Conservation (phyloP, 495 filamentous ascomycete genomes). For the Bryoglossum gracile region DNA sequence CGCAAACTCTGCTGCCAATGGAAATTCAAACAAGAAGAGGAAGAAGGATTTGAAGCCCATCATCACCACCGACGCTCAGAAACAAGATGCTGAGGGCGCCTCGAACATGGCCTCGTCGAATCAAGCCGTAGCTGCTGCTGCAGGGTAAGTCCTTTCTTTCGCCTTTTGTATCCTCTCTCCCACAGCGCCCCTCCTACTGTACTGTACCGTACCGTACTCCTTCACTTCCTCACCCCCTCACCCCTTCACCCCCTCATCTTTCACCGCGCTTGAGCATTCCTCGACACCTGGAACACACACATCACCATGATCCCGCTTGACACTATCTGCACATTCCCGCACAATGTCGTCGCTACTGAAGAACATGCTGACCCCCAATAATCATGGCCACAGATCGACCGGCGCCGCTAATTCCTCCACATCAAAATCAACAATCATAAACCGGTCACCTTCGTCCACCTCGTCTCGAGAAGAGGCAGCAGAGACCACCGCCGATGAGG, state of each 20-base stretch:
- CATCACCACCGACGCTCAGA: conserved; percentile 66
- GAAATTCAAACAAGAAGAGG: conserved; percentile 54
- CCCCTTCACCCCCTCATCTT: neutral
- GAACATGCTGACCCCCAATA: conserved; percentile 24
- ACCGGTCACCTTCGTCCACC: conserved; percentile 74
- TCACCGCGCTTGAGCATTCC: neutral
- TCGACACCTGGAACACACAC: neutral
- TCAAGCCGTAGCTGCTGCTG: conserved; percentile 14
- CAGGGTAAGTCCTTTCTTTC: conserved; percentile 24
- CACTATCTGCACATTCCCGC: conserved; percentile 1
- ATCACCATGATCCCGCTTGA: conserved; percentile 10
- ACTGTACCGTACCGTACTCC: neutral
- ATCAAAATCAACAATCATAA: conserved; percentile 32
- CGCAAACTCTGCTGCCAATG: conserved; percentile 38
- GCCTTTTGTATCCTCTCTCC: neutral
- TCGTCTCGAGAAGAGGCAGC: conserved; percentile 69
- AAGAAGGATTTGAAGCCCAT: conserved; percentile 86
- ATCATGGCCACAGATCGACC: conserved; percentile 26
- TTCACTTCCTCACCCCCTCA: neutral
- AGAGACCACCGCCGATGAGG: conserved; percentile 93
- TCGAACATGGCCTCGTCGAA: conserved; percentile 21
- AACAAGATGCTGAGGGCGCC: conserved; percentile 20
- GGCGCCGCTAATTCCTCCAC: conserved; percentile 21
- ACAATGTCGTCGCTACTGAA: conserved; percentile 24
- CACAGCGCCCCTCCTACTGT: neutral